Evolutionary conservation across 345 rosid genomes (phyloP).

Genomic region (Populus deltoides): DNA sequence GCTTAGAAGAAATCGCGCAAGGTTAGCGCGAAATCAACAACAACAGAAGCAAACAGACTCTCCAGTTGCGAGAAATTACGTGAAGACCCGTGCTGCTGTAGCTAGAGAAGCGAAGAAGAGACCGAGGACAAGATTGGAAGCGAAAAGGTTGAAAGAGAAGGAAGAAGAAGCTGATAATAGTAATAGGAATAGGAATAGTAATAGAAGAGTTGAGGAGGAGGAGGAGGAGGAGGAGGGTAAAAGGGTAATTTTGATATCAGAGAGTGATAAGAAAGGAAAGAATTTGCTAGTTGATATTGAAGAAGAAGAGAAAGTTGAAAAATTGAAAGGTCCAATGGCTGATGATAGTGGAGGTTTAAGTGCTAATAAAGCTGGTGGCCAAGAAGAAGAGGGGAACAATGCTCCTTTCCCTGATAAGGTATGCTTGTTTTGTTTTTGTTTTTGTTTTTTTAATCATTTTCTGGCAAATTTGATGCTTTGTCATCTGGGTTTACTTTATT

Average conservation of each 20-base stretch:
- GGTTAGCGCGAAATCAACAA: conserved; percentile 40
- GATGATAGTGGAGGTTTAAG: conserved; percentile 34
- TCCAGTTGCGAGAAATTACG: conserved; percentile 14
- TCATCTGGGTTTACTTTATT: neutral
- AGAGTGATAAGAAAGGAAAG: conserved; percentile 1
- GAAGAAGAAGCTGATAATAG: conserved; percentile 35
- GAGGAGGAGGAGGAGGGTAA: conserved; percentile 3
- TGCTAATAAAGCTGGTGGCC: conserved; percentile 27
- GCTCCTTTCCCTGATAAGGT: conserved; percentile 36
- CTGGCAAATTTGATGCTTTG: neutral
- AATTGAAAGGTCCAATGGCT: conserved; percentile 12
- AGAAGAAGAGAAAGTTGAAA: neutral
- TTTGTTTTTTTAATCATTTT: neutral
- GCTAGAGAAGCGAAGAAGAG: conserved; percentile 23
- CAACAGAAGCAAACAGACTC: conserved; percentile 16
- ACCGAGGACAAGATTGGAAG: conserved; percentile 62
- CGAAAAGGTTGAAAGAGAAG: conserved; percentile 34
- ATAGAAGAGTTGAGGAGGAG: neutral
- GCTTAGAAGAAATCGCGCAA: conserved; percentile 53
- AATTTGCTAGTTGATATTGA: conserved; percentile 3
- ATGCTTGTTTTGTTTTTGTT: neutral
- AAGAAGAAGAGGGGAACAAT: conserved; percentile 29
- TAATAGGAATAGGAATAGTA: neutral
- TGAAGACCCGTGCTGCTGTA: conserved; percentile 40
- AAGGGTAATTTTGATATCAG: conserved; percentile 4